Evolutionary conservation across 768 basidiomycete genomes (phyloP).

Genomic region (Coprinopsis marcescibilis): DNA sequence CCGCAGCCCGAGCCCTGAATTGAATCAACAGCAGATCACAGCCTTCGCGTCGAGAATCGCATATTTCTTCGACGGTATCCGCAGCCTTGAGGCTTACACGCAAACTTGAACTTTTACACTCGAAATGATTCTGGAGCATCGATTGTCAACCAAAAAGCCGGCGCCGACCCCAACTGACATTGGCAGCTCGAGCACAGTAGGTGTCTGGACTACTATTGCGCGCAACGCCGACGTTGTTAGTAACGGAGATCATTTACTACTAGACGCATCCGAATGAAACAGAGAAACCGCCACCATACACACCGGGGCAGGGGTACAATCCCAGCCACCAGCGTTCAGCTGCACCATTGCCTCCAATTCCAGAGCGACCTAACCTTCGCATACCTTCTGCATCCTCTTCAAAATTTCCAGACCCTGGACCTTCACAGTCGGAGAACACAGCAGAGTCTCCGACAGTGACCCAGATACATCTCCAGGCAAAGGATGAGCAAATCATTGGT

Average conservation of each 20-base stretch:
- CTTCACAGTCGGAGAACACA: conserved; percentile 6
- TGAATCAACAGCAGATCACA: too few species aligned
- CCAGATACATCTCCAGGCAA: conserved; percentile 27
- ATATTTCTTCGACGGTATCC: too few species aligned
- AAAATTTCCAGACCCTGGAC: background rate
- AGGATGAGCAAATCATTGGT: conserved; percentile 29
- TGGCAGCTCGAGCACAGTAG: background rate
- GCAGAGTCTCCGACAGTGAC: conserved; percentile 20
- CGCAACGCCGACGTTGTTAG: background rate
- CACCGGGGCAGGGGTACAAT: background rate
- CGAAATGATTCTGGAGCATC: conserved; percentile 10
- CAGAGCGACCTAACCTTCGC: background rate
- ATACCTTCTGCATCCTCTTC: background rate
- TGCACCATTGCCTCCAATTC: background rate
- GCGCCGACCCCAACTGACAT: background rate
- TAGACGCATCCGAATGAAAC: conserved; percentile 1
- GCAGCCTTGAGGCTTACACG: too few species aligned
- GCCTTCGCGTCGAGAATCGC: too few species aligned
- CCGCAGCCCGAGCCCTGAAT: too few species aligned
- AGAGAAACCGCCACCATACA: conserved; percentile 24
- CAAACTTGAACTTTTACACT: too few species aligned
- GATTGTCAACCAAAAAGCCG: conserved; percentile 1
- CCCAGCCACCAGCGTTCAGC: background rate
- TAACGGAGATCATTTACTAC: too few species aligned
- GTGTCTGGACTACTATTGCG: background rate